A percentile compares a stretch with the other conserved stretches of the same genome.
Conservation (phyloP, 441 rosid species). For the Croton laevigatus region DNA sequence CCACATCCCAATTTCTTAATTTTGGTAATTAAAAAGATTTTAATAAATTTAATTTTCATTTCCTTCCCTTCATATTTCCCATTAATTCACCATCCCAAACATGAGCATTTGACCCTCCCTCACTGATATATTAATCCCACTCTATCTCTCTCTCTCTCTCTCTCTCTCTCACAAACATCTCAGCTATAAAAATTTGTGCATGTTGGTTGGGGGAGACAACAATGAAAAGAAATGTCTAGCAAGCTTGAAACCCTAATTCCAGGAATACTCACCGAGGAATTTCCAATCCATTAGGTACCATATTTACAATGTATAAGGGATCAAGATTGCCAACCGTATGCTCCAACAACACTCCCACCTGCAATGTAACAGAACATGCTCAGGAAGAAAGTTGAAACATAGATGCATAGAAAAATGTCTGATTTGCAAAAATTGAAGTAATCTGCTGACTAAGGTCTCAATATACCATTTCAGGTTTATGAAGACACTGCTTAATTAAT, state of each 20-base stretch:
- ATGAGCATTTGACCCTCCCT: too few species aligned
- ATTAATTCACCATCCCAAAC: too few species aligned
- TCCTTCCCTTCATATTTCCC: too few species aligned
- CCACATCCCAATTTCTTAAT: too few species aligned
- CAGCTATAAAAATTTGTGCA: too few species aligned
- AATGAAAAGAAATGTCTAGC: neutral
- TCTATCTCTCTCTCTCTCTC: too few species aligned
- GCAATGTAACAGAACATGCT: conserved; percentile 32
- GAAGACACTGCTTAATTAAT: conserved; percentile 83
- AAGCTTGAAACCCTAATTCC: neutral
- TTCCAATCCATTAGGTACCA: conserved; percentile 97
- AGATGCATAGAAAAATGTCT: neutral
- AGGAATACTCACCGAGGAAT: conserved; percentile 83
- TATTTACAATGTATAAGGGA: conserved; percentile 93
- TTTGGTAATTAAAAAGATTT: too few species aligned
- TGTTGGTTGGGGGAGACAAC: neutral
- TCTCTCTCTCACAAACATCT: neutral
- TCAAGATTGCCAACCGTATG: conserved; percentile 99
- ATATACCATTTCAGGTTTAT: conserved; percentile 95
- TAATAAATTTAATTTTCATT: too few species aligned
- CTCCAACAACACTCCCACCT: conserved; percentile 96
- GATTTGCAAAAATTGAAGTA: neutral
- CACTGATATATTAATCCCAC: too few species aligned
- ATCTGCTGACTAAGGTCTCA: conserved; percentile 12
- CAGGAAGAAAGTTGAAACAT: conserved; percentile 9